Conservation (phyloP, 1,139 yeast genomes). For the Blastobotrys arbuscula region DNA sequence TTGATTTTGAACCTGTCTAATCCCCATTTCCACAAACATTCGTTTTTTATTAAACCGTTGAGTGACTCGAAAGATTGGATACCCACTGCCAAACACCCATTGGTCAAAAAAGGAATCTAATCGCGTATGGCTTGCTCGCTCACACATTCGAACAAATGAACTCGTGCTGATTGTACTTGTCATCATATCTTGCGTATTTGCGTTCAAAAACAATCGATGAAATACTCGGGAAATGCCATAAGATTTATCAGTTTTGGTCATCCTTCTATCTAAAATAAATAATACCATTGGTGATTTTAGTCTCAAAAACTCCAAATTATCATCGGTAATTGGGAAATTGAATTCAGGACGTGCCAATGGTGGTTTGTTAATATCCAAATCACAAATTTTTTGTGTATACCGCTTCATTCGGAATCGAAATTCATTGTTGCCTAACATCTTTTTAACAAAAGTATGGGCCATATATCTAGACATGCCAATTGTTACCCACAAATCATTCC, state of each 20-base stretch:
- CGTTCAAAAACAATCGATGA: slow-evolving; percentile 86
- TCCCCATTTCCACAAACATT: slow-evolving; percentile 90
- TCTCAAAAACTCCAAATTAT: slow-evolving; percentile 57
- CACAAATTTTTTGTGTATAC: slow-evolving; percentile 60
- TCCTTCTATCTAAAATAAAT: slow-evolving; percentile 77
- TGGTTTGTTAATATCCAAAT: slow-evolving; percentile 70
- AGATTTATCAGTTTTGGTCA: slow-evolving; percentile 94
- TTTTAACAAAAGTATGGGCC: slow-evolving; percentile 65
- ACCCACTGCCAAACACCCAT: slow-evolving; percentile 90
- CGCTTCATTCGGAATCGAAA: slow-evolving; percentile 64
- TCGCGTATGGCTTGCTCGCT: slow-evolving; percentile 83
- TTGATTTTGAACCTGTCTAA: slow-evolving; percentile 77
- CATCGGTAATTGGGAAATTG: slow-evolving; percentile 62
- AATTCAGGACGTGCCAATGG: slow-evolving; percentile 70
- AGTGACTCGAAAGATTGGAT: slow-evolving; percentile 80
- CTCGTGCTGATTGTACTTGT: slow-evolving; percentile 74
- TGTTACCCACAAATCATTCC: slow-evolving; percentile 89
- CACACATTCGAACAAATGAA: slow-evolving; percentile 90
- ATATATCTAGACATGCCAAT: slow-evolving; percentile 80
- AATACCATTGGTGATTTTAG: slow-evolving; percentile 84
- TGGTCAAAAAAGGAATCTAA: slow-evolving; percentile 81
- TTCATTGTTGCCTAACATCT: slow-evolving; percentile 79
- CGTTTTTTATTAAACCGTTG: slow-evolving; percentile 92
- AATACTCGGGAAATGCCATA: slow-evolving; percentile 88
- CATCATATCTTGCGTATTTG: slow-evolving; percentile 88